These are phyloP conservation scores for Macrolepiota fuliginosa DNA, from an alignment of 768 basidiomycete species.

Conservation along the genomic window DNA sequence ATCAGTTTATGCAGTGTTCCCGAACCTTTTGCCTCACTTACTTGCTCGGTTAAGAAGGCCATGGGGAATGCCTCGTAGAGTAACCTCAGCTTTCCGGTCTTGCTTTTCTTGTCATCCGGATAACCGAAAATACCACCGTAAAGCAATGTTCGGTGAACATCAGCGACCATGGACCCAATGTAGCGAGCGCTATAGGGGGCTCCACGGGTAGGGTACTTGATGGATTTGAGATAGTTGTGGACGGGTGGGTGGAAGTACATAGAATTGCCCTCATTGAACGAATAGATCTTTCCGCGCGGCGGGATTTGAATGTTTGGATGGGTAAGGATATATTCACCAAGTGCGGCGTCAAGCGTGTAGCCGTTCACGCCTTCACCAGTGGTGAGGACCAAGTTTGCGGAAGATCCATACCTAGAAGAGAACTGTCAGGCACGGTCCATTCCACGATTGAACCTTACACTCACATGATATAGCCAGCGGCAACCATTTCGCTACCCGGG, in stretches of 20 bases:
- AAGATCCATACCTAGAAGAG: conserved; percentile 70
- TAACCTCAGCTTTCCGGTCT: conserved; percentile 90
- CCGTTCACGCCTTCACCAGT: conserved; percentile 97
- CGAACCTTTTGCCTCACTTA: conserved; percentile 24
- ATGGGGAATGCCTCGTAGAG: conserved; percentile 98
- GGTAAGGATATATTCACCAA: conserved; percentile 98
- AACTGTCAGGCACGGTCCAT: neutral
- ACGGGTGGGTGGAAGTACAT: conserved; percentile 90
- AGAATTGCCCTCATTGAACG: conserved; percentile 98
- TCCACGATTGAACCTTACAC: conserved; percentile 24
- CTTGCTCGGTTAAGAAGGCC: conserved; percentile 94
- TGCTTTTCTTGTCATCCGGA: conserved; percentile 97
- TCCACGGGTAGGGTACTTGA: conserved; percentile 86
- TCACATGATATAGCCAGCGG: conserved; percentile 95
- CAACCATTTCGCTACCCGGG: conserved; percentile 96
- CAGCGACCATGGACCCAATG: conserved; percentile 99
- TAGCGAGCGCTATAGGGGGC: conserved; percentile 88
- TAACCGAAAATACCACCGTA: conserved; percentile 99
- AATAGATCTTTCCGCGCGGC: conserved; percentile 95
- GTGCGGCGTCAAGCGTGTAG: conserved; percentile 91
- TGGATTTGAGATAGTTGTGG: conserved; percentile 78
- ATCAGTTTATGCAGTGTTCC: neutral
- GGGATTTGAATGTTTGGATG: conserved; percentile 98
- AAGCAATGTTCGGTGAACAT: conserved; percentile 92
- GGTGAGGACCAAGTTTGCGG: conserved; percentile 92